phyloP scores from a whole-genome alignment of 2,329 filamentous ascomycete species.

The Lasiodiplodia theobromae region DNA sequence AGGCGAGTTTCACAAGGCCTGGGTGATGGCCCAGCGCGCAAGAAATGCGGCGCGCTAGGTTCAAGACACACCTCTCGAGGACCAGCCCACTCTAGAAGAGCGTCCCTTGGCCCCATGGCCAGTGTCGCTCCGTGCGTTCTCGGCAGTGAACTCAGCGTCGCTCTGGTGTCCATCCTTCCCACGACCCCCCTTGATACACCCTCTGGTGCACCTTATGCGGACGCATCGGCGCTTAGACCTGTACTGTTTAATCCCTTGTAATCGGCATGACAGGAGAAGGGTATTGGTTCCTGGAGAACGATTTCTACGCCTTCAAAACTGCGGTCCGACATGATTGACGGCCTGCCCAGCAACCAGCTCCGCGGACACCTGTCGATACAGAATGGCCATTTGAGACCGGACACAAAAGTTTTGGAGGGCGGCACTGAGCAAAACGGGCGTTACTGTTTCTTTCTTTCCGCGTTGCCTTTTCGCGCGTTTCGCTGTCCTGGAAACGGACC shows the following conservation, averaged over 20 bases:
- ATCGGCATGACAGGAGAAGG: slow-evolving; percentile 30
- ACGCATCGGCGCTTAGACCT: slow-evolving; percentile 28
- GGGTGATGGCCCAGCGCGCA: slow-evolving; percentile 7
- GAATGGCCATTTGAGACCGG: slow-evolving; percentile 21
- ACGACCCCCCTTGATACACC: slow-evolving; percentile 24
- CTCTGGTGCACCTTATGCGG: slow-evolving; percentile 25
- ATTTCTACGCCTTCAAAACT: slow-evolving; percentile 11
- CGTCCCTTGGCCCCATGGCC: neutral
- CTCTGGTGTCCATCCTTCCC: slow-evolving; percentile 21
- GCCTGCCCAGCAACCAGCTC: slow-evolving; percentile 25
- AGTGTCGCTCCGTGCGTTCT: slow-evolving; percentile 2
- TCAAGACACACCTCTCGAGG: neutral
- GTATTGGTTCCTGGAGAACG: slow-evolving; percentile 31
- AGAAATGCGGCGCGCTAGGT: neutral
- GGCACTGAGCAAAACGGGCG: slow-evolving; percentile 31
- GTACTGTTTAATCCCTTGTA: slow-evolving; percentile 31
- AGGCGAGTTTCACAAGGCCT: neutral
- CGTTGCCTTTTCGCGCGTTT: slow-evolving; percentile 9
- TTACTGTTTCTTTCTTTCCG: slow-evolving; percentile 24
- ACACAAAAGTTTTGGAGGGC: slow-evolving; percentile 25
- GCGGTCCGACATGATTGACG: slow-evolving; percentile 10
- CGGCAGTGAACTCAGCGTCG: slow-evolving; percentile 20
- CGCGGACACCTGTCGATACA: slow-evolving; percentile 29
- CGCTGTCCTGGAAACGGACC: slow-evolving; percentile 27
- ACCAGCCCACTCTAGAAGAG: slow-evolving; percentile 7